phyloP scores from a whole-genome alignment of 1,284 basidiomycete species.

The Lignosus rhinocerotis region DNA sequence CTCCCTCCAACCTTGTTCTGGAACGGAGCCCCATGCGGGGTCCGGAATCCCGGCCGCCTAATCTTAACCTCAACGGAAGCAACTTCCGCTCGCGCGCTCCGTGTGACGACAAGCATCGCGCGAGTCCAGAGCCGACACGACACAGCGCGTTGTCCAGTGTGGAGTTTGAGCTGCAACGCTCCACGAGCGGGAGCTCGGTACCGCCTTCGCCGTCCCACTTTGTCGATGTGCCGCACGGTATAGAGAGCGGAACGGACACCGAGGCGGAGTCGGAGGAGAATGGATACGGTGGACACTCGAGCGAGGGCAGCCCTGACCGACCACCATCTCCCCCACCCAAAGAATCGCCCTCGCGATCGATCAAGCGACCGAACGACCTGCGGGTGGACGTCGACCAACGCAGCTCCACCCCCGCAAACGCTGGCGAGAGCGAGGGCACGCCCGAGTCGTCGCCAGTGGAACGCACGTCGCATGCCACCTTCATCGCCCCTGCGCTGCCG shows the following conservation, averaged over 20 bases:
- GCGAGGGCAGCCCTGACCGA: conserved; percentile 22
- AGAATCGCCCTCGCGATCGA: conserved; percentile 27
- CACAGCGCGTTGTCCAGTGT: conserved; percentile 22
- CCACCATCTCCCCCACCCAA: conserved; percentile 58
- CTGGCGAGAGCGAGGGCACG: conserved; percentile 42
- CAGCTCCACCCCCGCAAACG: conserved; percentile 11
- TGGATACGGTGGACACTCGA: neutral
- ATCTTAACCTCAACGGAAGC: conserved; percentile 25
- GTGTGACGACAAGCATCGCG: conserved; percentile 22
- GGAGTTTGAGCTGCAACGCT: conserved; percentile 25
- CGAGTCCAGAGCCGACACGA: conserved; percentile 23
- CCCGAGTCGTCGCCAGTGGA: conserved; percentile 59
- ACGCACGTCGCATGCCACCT: conserved; percentile 68
- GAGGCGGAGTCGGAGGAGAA: conserved; percentile 50
- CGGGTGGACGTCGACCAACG: conserved; percentile 18
- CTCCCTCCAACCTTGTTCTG: conserved; percentile 15
- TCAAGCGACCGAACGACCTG: conserved; percentile 13
- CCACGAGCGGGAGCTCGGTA: conserved; percentile 34
- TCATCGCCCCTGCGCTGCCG: conserved; percentile 77
- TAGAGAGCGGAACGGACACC: conserved; percentile 75
- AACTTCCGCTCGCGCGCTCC: conserved; percentile 21
- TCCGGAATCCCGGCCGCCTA: conserved; percentile 20
- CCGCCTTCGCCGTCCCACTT: conserved; percentile 60
- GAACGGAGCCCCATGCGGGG: conserved; percentile 18
- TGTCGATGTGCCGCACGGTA: conserved; percentile 66